A percentile compares a stretch with the other conserved stretches of the same genome.
Conservation (phyloP, 2,329 filamentous ascomycete species). For the Cadophora gregata region DNA sequence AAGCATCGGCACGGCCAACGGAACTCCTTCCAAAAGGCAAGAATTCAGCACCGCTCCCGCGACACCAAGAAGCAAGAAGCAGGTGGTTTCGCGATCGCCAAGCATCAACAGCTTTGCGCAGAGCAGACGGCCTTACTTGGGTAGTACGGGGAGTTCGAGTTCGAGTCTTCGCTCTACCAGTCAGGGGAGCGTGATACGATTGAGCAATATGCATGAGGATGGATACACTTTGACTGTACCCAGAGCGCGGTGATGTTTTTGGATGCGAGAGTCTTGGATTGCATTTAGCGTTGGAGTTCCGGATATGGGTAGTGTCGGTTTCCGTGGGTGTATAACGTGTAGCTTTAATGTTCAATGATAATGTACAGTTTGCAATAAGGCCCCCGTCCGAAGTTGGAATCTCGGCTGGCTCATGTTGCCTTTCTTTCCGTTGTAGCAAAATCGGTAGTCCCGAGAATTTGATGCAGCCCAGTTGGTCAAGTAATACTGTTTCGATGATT, state of each 20-base stretch:
- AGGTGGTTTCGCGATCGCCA: conserved; percentile 30
- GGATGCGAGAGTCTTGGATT: conserved; percentile 15
- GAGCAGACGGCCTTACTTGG: conserved; percentile 35
- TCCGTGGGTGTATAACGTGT: conserved; percentile 26
- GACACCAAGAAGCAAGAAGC: conserved; percentile 37
- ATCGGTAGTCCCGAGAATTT: background rate
- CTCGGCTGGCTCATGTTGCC: background rate
- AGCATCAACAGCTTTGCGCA: conserved; percentile 39
- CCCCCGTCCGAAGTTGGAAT: conserved; percentile 11
- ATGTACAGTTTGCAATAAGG: background rate
- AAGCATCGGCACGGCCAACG: conserved; percentile 23
- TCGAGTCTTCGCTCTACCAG: conserved; percentile 38
- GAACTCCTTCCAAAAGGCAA: conserved; percentile 26
- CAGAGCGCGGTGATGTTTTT: conserved; percentile 25
- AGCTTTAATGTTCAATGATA: conserved; percentile 35
- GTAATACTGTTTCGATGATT: background rate
- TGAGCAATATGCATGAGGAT: conserved; percentile 37
- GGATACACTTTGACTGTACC: conserved; percentile 40
- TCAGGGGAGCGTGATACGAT: conserved; percentile 42
- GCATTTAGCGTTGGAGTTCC: conserved; percentile 39
- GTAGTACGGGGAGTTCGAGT: conserved; percentile 33
- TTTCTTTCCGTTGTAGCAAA: background rate
- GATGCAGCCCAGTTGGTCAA: too few species aligned
- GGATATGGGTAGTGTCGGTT: conserved; percentile 21
- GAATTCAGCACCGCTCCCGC: conserved; percentile 38